These are phyloP conservation scores for Escallonia herrerae DNA, from an alignment of 129 eudicot species.

Conservation along the genomic window DNA sequence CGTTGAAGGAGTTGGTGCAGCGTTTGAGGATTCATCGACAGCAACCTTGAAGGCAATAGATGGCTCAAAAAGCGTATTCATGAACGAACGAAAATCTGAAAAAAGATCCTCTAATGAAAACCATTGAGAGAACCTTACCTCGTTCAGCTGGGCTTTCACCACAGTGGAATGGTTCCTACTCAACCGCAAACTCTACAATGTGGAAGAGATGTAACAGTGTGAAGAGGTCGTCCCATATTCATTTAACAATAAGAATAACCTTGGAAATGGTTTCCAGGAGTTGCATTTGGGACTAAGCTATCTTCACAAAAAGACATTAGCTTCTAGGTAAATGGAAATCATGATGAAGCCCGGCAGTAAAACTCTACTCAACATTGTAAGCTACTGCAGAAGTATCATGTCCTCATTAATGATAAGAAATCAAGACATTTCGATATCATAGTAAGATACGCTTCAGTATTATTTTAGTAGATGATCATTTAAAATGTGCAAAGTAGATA, in stretches of 20 bases:
- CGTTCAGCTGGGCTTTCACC: constrained; percentile 41
- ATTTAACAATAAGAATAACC: background rate
- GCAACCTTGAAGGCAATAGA: constrained; percentile 50
- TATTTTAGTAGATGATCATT: background rate
- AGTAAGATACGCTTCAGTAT: background rate
- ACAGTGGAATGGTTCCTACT: constrained; percentile 27
- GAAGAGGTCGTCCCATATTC: background rate
- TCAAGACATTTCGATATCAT: background rate
- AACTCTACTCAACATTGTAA: background rate
- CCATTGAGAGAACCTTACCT: constrained; percentile 37
- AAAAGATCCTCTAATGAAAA: constrained; percentile 18
- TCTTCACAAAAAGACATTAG: background rate
- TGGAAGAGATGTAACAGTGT: background rate
- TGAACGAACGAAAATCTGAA: constrained; percentile 10
- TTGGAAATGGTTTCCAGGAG: background rate
- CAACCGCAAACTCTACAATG: constrained; percentile 28
- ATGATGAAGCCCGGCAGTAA: background rate
- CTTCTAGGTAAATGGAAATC: background rate
- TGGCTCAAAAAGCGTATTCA: constrained; percentile 24
- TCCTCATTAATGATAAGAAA: background rate
- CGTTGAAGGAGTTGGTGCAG: constrained; percentile 7
- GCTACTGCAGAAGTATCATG: background rate
- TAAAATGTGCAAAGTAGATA: no score
- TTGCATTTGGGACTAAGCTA: background rate
- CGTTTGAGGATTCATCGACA: constrained; percentile 32